These are phyloP conservation scores for Magnolia changhungtana DNA, from an alignment of 164 flowering plant genomes.

Conservation along the genomic window DNA sequence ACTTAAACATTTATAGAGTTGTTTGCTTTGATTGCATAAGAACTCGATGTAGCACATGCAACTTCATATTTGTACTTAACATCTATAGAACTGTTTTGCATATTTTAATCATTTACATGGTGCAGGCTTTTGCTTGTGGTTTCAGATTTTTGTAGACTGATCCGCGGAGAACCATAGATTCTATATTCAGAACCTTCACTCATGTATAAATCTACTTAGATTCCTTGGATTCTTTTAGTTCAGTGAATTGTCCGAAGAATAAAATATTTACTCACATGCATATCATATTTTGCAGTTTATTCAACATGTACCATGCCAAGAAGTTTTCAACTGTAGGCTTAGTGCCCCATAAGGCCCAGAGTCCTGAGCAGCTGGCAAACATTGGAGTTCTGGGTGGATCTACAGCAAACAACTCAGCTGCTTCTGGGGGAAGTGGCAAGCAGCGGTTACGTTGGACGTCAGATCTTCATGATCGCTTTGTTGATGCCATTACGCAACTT, in stretches of 20 bases:
- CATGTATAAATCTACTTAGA: background rate
- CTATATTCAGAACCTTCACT: no score
- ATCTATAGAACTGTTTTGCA: no score
- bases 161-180: no score
- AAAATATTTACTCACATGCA: background rate
- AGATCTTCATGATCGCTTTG: slow-evolving; percentile 69
- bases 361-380: slow-evolving; percentile 34
- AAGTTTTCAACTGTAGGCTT: slow-evolving; percentile 44
- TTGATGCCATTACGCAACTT: slow-evolving; percentile 66
- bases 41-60: no score
- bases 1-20: no score
- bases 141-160: no score
- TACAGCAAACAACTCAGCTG: slow-evolving; percentile 27
- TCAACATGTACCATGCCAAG: slow-evolving; percentile 55
- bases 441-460: slow-evolving; percentile 66
- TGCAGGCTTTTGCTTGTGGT: no score
- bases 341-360: slow-evolving; percentile 44
- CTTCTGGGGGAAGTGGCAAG: slow-evolving; percentile 52
- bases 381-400: slow-evolving; percentile 32
- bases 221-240: background rate
- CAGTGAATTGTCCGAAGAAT: background rate
- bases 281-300: slow-evolving; percentile 14
- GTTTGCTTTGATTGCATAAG: no score
- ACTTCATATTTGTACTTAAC: no score
- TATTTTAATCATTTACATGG: no score